Base-by-base conservation (phyloP, 2,329 filamentous ascomycete genomes). In the Pseudopyricularia javanii region DNA sequence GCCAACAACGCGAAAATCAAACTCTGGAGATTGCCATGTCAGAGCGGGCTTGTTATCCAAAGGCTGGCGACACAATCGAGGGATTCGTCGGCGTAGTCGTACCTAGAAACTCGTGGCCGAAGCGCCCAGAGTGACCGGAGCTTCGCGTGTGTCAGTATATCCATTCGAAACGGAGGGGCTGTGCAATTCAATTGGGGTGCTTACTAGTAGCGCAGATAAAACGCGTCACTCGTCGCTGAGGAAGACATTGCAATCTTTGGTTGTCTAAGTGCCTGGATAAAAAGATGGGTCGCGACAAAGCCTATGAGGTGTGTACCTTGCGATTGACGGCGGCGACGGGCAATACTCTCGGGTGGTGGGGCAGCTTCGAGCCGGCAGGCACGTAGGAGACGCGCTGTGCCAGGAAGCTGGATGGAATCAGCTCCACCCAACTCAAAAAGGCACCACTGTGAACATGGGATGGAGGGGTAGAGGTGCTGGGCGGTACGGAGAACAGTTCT, bases 71-170 rank as follows among this genome's bases (percentile, higher is more conserved):
- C 17, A 11, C 24, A 40, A 51, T n/a, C 34, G 12, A 11, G 20
- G 11, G 22, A 11, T 20, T n/a, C n/a, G n/a, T n/a, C 22, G 50
- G 35, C 9, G 28, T 32, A 53, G 48, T 50, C 72, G 59, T 68
- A 96, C 91, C 93, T 63, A 98, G 76, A 66, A 98, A 98, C 71
- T 98, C 93, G 72, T 98, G 93, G 58, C 93, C 93, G 69, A 97
- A 96, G 59, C 91, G 87, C 64, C 93, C 93, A 70, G 90, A 93
- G 71, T 98, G 93, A 63, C 93, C 93, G 60, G 93, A 97, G 76
- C 91, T 97, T 66, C 62, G 55, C 17, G 59, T 50, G 54, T 56
- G 55, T 57, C 54, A 50, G 49, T 28, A 45, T 11, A 12, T 40
- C 6, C 12, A 15, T 12, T 7, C 26, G 9, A 32, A 20, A 12